Evolutionary conservation across 148 eudicot genomes (phyloP).

Genomic region (Rhododendron simsii): DNA sequence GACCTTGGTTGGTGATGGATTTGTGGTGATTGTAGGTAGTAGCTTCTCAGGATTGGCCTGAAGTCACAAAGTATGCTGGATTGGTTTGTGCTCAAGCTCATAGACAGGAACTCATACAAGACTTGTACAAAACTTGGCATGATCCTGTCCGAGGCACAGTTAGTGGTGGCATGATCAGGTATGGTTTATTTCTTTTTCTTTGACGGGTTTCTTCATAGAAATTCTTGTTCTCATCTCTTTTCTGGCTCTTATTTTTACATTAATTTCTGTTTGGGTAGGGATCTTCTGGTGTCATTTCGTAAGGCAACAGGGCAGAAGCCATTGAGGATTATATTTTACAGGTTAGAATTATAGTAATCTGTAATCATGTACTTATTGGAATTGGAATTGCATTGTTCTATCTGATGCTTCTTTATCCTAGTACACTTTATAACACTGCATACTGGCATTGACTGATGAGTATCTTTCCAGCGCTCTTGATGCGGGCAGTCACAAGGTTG

Average conservation of each 20-base stretch:
- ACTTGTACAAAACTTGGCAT: constrained; percentile 74
- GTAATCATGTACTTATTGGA: background rate
- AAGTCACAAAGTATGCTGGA: constrained; percentile 80
- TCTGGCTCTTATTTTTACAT: background rate
- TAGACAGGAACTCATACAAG: constrained; percentile 71
- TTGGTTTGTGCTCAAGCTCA: constrained; percentile 71
- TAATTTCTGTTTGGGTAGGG: constrained; percentile 35
- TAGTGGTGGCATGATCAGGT: constrained; percentile 79
- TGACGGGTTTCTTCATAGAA: background rate
- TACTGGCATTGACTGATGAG: background rate
- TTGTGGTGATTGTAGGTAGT: constrained; percentile 48
- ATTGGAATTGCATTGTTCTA: background rate
- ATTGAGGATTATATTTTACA: constrained; percentile 62
- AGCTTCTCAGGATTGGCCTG: constrained; percentile 86
- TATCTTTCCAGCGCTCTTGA: background rate
- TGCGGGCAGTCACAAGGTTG: background rate
- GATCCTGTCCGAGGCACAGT: constrained; percentile 72
- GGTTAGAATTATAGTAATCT: constrained; percentile 20
- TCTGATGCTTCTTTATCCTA: no score
- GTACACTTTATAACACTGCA: background rate
- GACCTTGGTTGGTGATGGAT: constrained; percentile 10
- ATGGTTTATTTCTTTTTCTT: background rate
- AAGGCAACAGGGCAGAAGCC: constrained; percentile 78
- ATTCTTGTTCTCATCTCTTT: background rate
- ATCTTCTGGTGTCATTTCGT: constrained; percentile 60